Evolutionary conservation across 768 basidiomycete species (phyloP).

Genomic region (Phylloporus scabripes): DNA sequence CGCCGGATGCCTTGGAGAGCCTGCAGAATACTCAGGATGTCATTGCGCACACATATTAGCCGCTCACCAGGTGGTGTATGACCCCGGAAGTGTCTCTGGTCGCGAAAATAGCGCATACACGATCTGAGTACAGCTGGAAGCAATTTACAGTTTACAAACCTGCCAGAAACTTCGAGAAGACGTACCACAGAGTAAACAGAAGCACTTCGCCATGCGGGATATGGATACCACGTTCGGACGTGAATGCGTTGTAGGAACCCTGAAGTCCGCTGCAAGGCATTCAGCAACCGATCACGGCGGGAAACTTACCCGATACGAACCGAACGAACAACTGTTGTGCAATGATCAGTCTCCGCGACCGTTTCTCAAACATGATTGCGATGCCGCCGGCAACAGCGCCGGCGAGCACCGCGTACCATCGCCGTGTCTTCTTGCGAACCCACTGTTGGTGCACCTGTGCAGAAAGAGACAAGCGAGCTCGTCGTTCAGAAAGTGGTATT

Average conservation of each 20-base stretch:
- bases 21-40: constrained; percentile 34
- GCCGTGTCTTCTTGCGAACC: constrained; percentile 58
- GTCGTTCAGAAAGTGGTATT: constrained; percentile 28
- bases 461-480: constrained; percentile 53
- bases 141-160: no score
- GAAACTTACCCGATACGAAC: constrained; percentile 22
- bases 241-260: constrained; percentile 79
- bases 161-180: not conserved
- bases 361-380: constrained; percentile 75
- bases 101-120: constrained; percentile 71
- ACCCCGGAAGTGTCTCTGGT: constrained; percentile 78
- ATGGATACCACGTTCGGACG: constrained; percentile 56
- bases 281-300: not conserved
- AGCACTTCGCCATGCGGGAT: constrained; percentile 82
- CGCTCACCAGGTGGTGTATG: constrained; percentile 67
- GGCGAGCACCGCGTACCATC: constrained; percentile 79
- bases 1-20: constrained; percentile 67
- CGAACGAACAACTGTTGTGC: constrained; percentile 89
- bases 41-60: not conserved
- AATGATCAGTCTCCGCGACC: constrained; percentile 55
- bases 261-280: constrained; percentile 65
- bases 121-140: constrained; percentile 73
- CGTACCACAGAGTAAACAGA: constrained; percentile 72
- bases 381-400: constrained; percentile 70
- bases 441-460: constrained; percentile 59